phyloP scores from a whole-genome alignment of 2,329 filamentous ascomycete species.

The Sporothrix dimorphospora region DNA sequence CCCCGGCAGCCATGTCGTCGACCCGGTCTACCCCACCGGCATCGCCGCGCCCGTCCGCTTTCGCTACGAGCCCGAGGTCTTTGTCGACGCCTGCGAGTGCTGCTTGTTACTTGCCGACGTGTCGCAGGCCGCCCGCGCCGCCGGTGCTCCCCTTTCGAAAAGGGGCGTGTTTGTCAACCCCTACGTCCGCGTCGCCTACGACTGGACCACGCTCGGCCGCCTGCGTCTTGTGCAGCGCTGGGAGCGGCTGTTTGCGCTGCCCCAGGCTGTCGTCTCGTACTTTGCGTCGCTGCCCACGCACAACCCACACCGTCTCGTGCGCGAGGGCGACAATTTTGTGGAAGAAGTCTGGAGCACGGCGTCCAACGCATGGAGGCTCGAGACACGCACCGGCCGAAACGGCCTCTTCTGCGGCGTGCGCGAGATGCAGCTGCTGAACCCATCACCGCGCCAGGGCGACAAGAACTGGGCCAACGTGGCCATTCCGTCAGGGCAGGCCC shows the following conservation, averaged over 20 bases:
- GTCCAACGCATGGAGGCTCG: slow-evolving; percentile 45
- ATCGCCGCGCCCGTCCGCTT: slow-evolving; percentile 54
- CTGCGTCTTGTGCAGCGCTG: slow-evolving; percentile 64
- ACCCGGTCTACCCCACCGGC: slow-evolving; percentile 41
- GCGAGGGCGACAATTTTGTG: slow-evolving; percentile 57
- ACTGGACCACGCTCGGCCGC: slow-evolving; percentile 58
- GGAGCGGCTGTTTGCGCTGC: slow-evolving; percentile 55
- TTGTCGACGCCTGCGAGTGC: slow-evolving; percentile 67
- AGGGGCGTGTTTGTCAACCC: slow-evolving; percentile 74
- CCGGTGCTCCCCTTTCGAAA: slow-evolving; percentile 42
- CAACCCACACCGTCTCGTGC: slow-evolving; percentile 64
- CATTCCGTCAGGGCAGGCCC: slow-evolving; percentile 42
- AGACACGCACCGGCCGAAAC: slow-evolving; percentile 50
- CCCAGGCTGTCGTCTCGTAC: slow-evolving; percentile 49
- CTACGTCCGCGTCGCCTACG: slow-evolving; percentile 72
- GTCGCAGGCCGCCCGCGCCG: slow-evolving; percentile 43
- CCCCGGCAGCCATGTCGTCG: slow-evolving; percentile 42
- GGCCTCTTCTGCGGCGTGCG: slow-evolving; percentile 61
- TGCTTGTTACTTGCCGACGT: slow-evolving; percentile 60
- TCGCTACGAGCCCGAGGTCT: slow-evolving; percentile 60
- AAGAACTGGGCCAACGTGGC: slow-evolving; percentile 43
- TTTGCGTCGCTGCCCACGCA: slow-evolving; percentile 51
- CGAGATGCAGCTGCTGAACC: slow-evolving; percentile 49
- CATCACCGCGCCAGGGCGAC: slow-evolving; percentile 38
- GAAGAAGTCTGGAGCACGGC: slow-evolving; percentile 55